A percentile compares a stretch with the other conserved stretches of the same genome.
Evolutionary conservation across 2,329 filamentous ascomycete species (phyloP).

Genomic region (Orbilia quercus): DNA sequence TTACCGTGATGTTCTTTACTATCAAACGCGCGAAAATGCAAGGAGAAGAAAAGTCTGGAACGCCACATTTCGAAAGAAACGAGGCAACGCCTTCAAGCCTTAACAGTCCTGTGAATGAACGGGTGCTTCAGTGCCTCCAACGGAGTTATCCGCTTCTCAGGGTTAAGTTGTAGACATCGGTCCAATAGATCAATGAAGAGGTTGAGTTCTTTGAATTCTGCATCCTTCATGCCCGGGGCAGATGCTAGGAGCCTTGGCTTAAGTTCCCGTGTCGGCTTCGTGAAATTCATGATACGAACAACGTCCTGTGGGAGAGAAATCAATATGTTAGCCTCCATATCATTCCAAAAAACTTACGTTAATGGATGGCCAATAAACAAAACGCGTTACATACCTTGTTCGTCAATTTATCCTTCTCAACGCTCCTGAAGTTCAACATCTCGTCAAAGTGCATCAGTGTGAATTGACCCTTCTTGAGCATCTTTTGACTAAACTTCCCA

Average conservation of each 20-base stretch:
- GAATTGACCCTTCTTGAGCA: conserved; percentile 84
- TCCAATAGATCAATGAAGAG: conserved; percentile 89
- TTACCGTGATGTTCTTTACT: no score
- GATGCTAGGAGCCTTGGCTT: conserved; percentile 81
- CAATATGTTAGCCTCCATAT: conserved; percentile 19
- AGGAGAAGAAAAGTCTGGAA: conserved; percentile 8
- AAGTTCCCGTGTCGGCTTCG: conserved; percentile 83
- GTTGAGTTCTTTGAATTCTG: conserved; percentile 80
- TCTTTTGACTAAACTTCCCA: conserved; percentile 88
- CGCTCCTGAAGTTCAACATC: conserved; percentile 81
- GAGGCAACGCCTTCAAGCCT: conserved; percentile 27
- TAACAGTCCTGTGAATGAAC: conserved; percentile 71
- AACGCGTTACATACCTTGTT: conserved; percentile 73
- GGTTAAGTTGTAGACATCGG: conserved; percentile 86
- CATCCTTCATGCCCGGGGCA: conserved; percentile 77
- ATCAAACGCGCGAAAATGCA: background rate
- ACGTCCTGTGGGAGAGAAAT: conserved; percentile 68
- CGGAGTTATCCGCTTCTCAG: conserved; percentile 89
- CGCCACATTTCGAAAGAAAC: conserved; percentile 10
- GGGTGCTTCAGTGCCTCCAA: conserved; percentile 87
- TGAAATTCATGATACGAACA: conserved; percentile 74
- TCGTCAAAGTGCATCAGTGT: conserved; percentile 85
- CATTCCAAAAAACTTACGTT: conserved; percentile 18
- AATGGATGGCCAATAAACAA: conserved; percentile 29
- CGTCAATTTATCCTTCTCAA: conserved; percentile 87